Base-by-base conservation (phyloP, 2,329 filamentous ascomycete species). In the Graphiopsis chlorocephala region DNA sequence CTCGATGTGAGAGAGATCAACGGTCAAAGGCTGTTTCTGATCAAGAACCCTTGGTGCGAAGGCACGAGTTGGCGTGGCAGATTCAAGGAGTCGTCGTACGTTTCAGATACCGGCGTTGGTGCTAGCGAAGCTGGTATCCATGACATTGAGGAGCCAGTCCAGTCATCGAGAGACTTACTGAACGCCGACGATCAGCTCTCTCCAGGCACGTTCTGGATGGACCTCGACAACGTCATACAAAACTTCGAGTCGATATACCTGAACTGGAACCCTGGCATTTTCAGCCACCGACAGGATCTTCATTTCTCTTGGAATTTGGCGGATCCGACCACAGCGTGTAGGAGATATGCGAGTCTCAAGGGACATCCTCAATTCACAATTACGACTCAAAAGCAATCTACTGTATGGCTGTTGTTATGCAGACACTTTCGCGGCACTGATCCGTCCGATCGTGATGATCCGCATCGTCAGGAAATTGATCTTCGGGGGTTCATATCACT, bases 31-130 rank as follows among this genome's bases (percentile, higher is more conserved):
- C 84, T 89, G 60, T 81, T 98, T 60, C 83, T 97, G 0, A 85
- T 99, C 68, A 99, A 99, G 78, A 99, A 99, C 72, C 95, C 95
- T 2, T 99, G 95, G 95, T 90, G 90, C 60, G 88, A 93, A 73
- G 92, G 92, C 3, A 87, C 88, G 50, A 85, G 88, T 7, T 93
- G 90, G 90, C 88, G 85, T 68, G 89, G 87, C 42, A 67, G 69
- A 25, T 68, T 71, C 59, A 72, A 82, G 76, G 61, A 63, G 26
- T 65, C 63, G 5, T 62, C 60, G 10, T 62, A 62, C 31, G 48
- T 62, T 48, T 62, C 60, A 7, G 58, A 61, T n/a, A 23, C 15
- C 1, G 31, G 35, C 12, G 6, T 35, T 20, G 25, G 28, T 4
- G 47, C 20, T 14, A 28, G 29, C 14, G 52, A 50, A 25, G 56